A percentile compares a stretch with the other conserved stretches of the same genome.
Evolutionary conservation across 192 early-diverging fungal genomes (phyloP).

Genomic region (Chytriomyces sp.): DNA sequence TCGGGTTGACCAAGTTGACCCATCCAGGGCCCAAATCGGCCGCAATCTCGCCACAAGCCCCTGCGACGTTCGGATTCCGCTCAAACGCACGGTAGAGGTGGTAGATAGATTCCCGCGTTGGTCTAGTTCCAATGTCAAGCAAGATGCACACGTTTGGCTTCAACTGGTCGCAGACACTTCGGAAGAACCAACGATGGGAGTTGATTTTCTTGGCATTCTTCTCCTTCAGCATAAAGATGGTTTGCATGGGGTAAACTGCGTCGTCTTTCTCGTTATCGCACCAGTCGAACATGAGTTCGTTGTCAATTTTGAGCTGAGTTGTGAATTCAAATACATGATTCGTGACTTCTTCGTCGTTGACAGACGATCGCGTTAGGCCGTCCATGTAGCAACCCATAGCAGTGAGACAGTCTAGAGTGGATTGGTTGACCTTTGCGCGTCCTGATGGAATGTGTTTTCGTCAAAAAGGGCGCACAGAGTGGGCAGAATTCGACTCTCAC

Average conservation of each 20-base stretch:
- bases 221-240: slow-evolving; percentile 90
- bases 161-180: slow-evolving; percentile 64
- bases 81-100: slow-evolving; percentile 64
- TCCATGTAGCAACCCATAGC: slow-evolving; percentile 66
- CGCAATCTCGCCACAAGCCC: slow-evolving; percentile 77
- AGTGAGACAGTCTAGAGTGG: slow-evolving; percentile 65
- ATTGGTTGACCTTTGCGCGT: slow-evolving; percentile 70
- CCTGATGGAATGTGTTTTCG: slow-evolving; percentile 12
- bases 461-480: neutral
- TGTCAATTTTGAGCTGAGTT: slow-evolving; percentile 56
- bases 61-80: slow-evolving; percentile 66
- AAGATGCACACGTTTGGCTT: slow-evolving; percentile 70
- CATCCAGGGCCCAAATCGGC: slow-evolving; percentile 58
- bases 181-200: slow-evolving; percentile 73
- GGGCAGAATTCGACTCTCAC: neutral
- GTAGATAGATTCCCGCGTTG: slow-evolving; percentile 54
- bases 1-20: slow-evolving; percentile 66
- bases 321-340: slow-evolving; percentile 61
- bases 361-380: slow-evolving; percentile 37
- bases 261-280: slow-evolving; percentile 51
- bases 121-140: slow-evolving; percentile 74
- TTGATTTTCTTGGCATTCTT: slow-evolving; percentile 85
- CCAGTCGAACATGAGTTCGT: slow-evolving; percentile 65
- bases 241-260: slow-evolving; percentile 77
- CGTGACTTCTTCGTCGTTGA: slow-evolving; percentile 46